Evolutionary conservation across 1,284 basidiomycete species (phyloP).

Genomic region (Cronartium quercuum): DNA sequence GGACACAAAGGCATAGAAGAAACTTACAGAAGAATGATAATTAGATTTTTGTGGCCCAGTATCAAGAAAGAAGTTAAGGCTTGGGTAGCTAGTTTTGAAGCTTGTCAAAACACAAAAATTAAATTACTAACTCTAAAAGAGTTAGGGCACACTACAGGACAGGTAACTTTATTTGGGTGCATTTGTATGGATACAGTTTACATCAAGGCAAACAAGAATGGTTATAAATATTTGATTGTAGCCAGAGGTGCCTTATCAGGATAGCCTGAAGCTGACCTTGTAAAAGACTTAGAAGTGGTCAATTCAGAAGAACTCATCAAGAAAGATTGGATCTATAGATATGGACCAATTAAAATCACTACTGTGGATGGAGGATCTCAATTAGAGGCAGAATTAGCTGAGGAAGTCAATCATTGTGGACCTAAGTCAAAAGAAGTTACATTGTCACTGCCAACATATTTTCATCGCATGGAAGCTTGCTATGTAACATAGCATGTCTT

Average conservation of each 20-base stretch:
- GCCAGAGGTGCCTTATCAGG: constrained; percentile 12
- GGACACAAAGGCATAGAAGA: constrained; percentile 8
- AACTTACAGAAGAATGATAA: background rate
- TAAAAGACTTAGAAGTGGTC: background rate
- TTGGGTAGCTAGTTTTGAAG: background rate
- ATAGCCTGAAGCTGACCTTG: constrained; percentile 4
- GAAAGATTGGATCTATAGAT: background rate
- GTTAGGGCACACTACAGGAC: background rate
- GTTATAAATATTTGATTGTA: constrained; percentile 5
- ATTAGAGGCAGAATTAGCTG: constrained; percentile 3
- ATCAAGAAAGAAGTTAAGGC: background rate
- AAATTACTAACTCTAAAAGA: background rate
- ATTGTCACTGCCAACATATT: too few relatives aligned
- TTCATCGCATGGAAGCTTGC: too few relatives aligned
- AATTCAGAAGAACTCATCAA: background rate
- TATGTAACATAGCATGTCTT: too few relatives aligned
- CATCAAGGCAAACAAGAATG: background rate
- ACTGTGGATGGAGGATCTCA: background rate
- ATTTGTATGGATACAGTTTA: background rate
- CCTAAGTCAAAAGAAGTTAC: background rate
- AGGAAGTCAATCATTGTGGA: background rate
- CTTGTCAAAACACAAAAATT: constrained; percentile 3
- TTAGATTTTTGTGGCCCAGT: constrained; percentile 12
- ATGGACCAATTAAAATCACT: background rate
- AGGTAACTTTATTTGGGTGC: background rate